These are phyloP conservation scores for Fusarium haematococcum DNA, from an alignment of 2,329 filamentous ascomycete species.

Conservation along the genomic window DNA sequence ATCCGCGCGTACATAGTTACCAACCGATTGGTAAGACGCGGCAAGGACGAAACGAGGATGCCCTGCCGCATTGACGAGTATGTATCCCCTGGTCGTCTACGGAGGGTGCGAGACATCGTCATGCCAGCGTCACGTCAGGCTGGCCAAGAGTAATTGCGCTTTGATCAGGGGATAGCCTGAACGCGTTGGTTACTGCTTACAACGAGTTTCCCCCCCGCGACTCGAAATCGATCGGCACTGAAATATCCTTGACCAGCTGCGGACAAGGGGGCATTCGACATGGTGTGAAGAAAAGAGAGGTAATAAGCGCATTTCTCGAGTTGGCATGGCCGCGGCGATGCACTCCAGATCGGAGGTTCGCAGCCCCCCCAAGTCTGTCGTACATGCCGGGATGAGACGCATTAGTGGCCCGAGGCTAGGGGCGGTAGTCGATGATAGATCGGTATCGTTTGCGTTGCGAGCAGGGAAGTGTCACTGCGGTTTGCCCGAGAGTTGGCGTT, in stretches of 20 bases:
- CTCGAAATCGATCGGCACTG: conserved; percentile 26
- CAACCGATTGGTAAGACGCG: conserved; percentile 8
- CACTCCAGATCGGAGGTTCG: conserved; percentile 21
- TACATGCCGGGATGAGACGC: conserved; percentile 41
- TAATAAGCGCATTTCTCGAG: conserved; percentile 1
- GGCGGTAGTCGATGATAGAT: conserved; percentile 19
- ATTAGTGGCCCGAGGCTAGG: conserved; percentile 40
- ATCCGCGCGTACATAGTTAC: neutral
- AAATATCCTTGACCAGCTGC: conserved; percentile 17
- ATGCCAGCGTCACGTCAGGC: conserved; percentile 40
- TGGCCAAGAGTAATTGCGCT: conserved; percentile 21
- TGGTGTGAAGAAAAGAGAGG: neutral
- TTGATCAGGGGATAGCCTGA: conserved; percentile 21
- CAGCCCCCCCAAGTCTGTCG: conserved; percentile 12
- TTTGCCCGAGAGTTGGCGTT: conserved; percentile 7
- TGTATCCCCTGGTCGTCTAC: conserved; percentile 6
- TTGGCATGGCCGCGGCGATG: conserved; percentile 3
- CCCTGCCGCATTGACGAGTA: conserved; percentile 23
- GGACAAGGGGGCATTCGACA: neutral
- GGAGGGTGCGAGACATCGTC: conserved; percentile 32
- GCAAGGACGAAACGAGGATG: conserved; percentile 2
- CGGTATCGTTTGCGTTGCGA: conserved; percentile 7
- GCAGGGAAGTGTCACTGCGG: conserved; percentile 18
- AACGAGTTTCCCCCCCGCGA: conserved; percentile 18
- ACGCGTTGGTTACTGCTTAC: conserved; percentile 13